Conservation (phyloP, 495 filamentous ascomycete species). For the Neurospora sp. region DNA sequence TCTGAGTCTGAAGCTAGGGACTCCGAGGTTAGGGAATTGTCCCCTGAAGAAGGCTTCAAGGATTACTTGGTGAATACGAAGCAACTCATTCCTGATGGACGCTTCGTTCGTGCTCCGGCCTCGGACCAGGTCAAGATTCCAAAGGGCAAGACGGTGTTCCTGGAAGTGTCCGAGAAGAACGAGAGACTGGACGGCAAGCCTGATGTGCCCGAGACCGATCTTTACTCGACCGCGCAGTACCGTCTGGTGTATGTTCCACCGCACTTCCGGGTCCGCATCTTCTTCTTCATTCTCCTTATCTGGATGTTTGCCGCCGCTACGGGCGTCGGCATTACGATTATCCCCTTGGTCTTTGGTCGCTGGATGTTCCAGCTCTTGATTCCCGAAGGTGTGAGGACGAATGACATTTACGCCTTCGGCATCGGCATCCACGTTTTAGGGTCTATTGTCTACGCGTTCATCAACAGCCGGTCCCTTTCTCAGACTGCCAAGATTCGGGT, state of each 20-base stretch:
- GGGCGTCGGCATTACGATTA: slow-evolving; percentile 76
- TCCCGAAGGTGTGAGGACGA: slow-evolving; percentile 58
- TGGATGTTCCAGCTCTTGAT: slow-evolving; percentile 59
- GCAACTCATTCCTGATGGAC: slow-evolving; percentile 53
- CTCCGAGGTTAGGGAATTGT: neutral
- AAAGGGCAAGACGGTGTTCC: slow-evolving; percentile 70
- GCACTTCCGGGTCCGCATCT: slow-evolving; percentile 68
- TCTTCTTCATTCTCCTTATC: slow-evolving; percentile 75
- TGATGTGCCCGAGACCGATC: slow-evolving; percentile 44
- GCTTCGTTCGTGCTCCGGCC: slow-evolving; percentile 79
- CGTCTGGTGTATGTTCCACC: slow-evolving; percentile 85
- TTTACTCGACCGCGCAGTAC: slow-evolving; percentile 64
- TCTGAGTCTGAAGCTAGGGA: neutral
- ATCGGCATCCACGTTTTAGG: slow-evolving; percentile 74
- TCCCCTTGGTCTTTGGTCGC: slow-evolving; percentile 77
- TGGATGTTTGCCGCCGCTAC: slow-evolving; percentile 93
- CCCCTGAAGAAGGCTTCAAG: slow-evolving; percentile 8
- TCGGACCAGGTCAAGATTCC: slow-evolving; percentile 91
- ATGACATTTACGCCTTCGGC: slow-evolving; percentile 95
- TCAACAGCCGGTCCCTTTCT: slow-evolving; percentile 42
- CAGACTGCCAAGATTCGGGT: slow-evolving; percentile 22
- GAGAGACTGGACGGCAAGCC: slow-evolving; percentile 46
- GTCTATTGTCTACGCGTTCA: slow-evolving; percentile 45
- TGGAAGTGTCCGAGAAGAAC: slow-evolving; percentile 68
- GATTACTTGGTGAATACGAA: slow-evolving; percentile 32